These are phyloP conservation scores for Diddensiella santjacobensis DNA, from an alignment of 805 yeast genomes.

Conservation along the genomic window DNA sequence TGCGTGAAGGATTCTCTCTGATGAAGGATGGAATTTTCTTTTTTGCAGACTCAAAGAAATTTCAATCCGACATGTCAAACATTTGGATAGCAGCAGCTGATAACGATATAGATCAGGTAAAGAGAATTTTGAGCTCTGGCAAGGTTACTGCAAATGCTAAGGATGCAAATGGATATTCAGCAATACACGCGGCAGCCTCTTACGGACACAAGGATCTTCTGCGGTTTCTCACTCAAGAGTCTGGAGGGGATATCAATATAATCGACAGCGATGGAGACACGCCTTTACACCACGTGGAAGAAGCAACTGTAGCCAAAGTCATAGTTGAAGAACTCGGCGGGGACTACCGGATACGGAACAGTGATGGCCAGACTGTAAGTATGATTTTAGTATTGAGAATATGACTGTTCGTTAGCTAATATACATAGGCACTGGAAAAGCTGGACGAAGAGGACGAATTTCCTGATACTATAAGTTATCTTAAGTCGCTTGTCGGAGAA, in stretches of 20 bases:
- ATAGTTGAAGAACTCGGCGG: slow-evolving; percentile 69
- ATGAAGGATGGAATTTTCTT: too few species aligned
- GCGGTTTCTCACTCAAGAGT: slow-evolving; percentile 44
- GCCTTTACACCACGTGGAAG: slow-evolving; percentile 89
- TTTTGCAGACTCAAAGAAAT: too few species aligned
- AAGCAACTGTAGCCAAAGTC: slow-evolving; percentile 55
- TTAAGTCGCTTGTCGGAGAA: slow-evolving; percentile 39
- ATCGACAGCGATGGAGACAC: slow-evolving; percentile 91
- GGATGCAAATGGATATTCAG: slow-evolving; percentile 94
- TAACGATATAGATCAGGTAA: slow-evolving; percentile 59
- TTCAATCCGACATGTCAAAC: slow-evolving; percentile 40
- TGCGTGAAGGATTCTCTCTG: too few species aligned
- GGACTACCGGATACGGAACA: slow-evolving; percentile 57
- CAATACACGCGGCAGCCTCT: slow-evolving; percentile 96
- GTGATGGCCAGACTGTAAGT: slow-evolving; percentile 59
- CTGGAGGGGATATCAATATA: slow-evolving; percentile 78
- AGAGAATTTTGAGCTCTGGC: slow-evolving; percentile 49
- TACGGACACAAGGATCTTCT: slow-evolving; percentile 77
- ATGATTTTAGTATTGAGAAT: slow-evolving; percentile 3
- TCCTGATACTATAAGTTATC: slow-evolving; percentile 69
- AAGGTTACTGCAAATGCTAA: slow-evolving; percentile 61
- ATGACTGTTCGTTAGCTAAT: slow-evolving; percentile 5
- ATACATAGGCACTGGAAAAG: slow-evolving; percentile 49
- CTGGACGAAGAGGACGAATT: slow-evolving; percentile 82
- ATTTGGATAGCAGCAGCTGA: slow-evolving; percentile 97